These are phyloP conservation scores for Heracleum sosnowskyi DNA, from an alignment of 129 eudicot species.

Conservation along the genomic window DNA sequence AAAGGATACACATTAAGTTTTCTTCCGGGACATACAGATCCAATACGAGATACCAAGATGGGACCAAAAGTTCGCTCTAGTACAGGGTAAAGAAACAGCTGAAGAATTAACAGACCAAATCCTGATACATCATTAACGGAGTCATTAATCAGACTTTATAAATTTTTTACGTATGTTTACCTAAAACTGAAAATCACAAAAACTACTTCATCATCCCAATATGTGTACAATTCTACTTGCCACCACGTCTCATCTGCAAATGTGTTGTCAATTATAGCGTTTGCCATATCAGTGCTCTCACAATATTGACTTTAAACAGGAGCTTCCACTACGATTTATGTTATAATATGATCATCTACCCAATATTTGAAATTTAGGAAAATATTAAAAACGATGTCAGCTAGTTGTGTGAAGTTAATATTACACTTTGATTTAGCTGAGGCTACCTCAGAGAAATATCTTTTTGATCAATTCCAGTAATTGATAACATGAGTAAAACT, in stretches of 20 bases:
- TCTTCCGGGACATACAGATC: slow-evolving; percentile 25
- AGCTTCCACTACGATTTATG: neutral
- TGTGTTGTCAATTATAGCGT: neutral
- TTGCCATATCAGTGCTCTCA: neutral
- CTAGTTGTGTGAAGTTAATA: neutral
- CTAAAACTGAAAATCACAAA: neutral
- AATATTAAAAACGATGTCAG: neutral
- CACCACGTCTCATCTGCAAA: neutral
- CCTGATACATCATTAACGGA: slow-evolving; percentile 24
- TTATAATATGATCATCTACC: neutral
- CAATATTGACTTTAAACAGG: neutral
- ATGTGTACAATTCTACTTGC: neutral
- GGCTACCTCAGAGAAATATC: neutral
- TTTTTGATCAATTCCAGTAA: neutral
- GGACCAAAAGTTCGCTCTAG: slow-evolving; percentile 34
- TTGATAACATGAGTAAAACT: neutral
- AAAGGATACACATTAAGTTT: neutral
- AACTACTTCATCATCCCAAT: neutral
- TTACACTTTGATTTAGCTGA: neutral
- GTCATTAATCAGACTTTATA: neutral
- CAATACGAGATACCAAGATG: slow-evolving; percentile 32
- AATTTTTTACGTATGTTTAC: neutral
- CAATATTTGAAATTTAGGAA: neutral
- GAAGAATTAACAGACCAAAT: slow-evolving; percentile 37
- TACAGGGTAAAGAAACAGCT: slow-evolving; percentile 35